Conservation (phyloP, 768 basidiomycete species). For the Pulveroboletus sp. region DNA sequence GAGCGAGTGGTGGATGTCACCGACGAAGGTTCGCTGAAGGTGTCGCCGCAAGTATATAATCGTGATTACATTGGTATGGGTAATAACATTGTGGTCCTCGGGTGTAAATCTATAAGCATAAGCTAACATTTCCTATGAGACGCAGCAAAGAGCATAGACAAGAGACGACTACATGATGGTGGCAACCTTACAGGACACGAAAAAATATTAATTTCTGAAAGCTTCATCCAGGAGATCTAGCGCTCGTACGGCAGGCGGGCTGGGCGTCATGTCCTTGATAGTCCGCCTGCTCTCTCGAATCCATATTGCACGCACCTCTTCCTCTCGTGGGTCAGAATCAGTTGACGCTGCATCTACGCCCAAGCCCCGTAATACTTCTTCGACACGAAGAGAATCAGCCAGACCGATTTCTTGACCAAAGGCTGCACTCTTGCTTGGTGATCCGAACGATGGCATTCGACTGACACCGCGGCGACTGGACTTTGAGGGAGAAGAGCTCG, state of each 20-base stretch:
- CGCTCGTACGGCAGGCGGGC: constrained; percentile 3
- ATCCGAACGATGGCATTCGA: constrained; percentile 56
- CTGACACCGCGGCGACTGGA: constrained; percentile 49
- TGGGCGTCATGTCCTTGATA: constrained; percentile 32
- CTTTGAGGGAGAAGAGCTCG: constrained; percentile 38
- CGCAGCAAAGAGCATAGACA: constrained; percentile 6
- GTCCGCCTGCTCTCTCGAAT: constrained; percentile 37
- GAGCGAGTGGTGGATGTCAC: constrained; percentile 51
- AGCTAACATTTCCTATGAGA: constrained; percentile 8
- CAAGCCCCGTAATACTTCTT: constrained; percentile 68
- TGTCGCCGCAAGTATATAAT: constrained; percentile 8
- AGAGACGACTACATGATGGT: constrained; percentile 10
- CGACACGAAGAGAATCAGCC: constrained; percentile 56
- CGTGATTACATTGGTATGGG: constrained; percentile 6
- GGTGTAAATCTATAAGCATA: constrained; percentile 26
- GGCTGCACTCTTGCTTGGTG: constrained; percentile 19
- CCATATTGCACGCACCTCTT: constrained; percentile 42
- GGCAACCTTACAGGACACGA: constrained; percentile 1
- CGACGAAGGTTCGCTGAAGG: background rate
- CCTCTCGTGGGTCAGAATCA: constrained; percentile 36
- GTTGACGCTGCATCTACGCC: constrained; percentile 32
- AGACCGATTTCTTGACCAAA: constrained; percentile 46
- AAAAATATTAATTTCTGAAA: constrained; percentile 27
- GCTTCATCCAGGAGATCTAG: constrained; percentile 29
- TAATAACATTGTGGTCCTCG: background rate